phyloP scores from a whole-genome alignment of 2,329 filamentous ascomycete species.

The Talaromyces amestolkiae region DNA sequence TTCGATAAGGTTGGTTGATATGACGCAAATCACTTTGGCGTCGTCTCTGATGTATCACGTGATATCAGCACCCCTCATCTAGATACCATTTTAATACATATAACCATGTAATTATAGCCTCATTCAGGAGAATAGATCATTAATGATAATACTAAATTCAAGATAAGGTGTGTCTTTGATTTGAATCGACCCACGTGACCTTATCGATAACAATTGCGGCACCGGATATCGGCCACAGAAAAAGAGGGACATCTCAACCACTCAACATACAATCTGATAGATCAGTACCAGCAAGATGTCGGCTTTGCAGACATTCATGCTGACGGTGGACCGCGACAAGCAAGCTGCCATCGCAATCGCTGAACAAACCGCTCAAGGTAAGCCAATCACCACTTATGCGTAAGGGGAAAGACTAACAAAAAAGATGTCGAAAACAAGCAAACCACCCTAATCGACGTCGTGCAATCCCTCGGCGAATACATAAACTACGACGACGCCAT shows the following conservation, averaged over 20 bases:
- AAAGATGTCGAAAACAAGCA: slow-evolving; percentile 59
- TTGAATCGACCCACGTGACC: slow-evolving; percentile 26
- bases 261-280: not conserved
- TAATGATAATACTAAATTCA: not conserved
- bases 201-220: slow-evolving; percentile 34
- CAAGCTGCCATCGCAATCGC: slow-evolving; percentile 47
- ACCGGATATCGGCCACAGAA: slow-evolving; percentile 24
- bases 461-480: slow-evolving; percentile 64
- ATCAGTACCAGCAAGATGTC: slow-evolving; percentile 38
- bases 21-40: slow-evolving; percentile 18
- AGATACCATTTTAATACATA: not conserved
- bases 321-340: slow-evolving; percentile 48
- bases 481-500: slow-evolving; percentile 64
- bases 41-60: not conserved
- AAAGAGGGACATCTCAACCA: slow-evolving; percentile 20
- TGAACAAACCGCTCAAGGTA: slow-evolving; percentile 45
- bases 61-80: not conserved
- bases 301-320: slow-evolving; percentile 49
- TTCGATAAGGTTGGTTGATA: slow-evolving; percentile 3
- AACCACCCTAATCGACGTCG: slow-evolving; percentile 59
- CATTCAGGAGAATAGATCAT: not conserved
- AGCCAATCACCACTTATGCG: not conserved
- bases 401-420: not conserved
- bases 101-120: no score
- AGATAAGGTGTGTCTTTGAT: no score